Conservation (phyloP, 768 basidiomycete species). For the Calocybe gangraenosa region DNA sequence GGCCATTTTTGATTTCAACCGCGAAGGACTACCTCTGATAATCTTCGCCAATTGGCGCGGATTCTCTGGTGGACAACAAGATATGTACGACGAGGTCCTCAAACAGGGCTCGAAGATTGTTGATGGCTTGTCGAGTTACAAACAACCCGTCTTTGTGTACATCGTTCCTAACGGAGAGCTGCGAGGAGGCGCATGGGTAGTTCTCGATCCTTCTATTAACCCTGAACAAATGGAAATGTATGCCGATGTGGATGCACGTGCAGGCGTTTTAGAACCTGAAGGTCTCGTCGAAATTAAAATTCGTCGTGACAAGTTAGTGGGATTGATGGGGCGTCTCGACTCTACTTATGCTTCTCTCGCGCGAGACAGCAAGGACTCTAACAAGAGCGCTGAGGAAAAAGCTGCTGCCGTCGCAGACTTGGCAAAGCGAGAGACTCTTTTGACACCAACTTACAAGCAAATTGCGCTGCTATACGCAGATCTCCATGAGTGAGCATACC, state of each 20-base stretch:
- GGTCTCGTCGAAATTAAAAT: conserved; percentile 98
- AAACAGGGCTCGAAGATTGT: conserved; percentile 99
- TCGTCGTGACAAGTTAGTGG: conserved; percentile 88
- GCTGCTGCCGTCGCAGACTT: conserved; percentile 65
- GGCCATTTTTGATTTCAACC: conserved; percentile 97
- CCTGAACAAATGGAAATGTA: conserved; percentile 99
- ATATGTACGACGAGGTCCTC: conserved; percentile 97
- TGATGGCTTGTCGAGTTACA: conserved; percentile 95
- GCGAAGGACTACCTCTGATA: conserved; percentile 93
- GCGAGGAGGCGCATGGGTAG: conserved; percentile 99
- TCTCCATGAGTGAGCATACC: conserved; percentile 78
- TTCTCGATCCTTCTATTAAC: conserved; percentile 97
- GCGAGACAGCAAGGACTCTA: conserved; percentile 69
- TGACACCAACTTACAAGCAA: conserved; percentile 91
- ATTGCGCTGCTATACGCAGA: conserved; percentile 94
- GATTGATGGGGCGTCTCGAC: conserved; percentile 93
- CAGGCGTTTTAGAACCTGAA: conserved; percentile 95
- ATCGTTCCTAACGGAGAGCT: conserved; percentile 98
- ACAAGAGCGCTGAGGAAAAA: conserved; percentile 72
- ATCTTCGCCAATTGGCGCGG: conserved; percentile 99
- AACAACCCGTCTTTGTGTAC: conserved; percentile 97
- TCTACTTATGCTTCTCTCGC: conserved; percentile 77
- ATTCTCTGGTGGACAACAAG: conserved; percentile 99
- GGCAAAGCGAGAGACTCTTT: conserved; percentile 68
- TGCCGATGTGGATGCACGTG: conserved; percentile 92